Evolutionary conservation across 2,329 filamentous ascomycete species (phyloP), one percentile per base, ranked within the genome.

Genomic region (Botryotinia calthae): DNA sequence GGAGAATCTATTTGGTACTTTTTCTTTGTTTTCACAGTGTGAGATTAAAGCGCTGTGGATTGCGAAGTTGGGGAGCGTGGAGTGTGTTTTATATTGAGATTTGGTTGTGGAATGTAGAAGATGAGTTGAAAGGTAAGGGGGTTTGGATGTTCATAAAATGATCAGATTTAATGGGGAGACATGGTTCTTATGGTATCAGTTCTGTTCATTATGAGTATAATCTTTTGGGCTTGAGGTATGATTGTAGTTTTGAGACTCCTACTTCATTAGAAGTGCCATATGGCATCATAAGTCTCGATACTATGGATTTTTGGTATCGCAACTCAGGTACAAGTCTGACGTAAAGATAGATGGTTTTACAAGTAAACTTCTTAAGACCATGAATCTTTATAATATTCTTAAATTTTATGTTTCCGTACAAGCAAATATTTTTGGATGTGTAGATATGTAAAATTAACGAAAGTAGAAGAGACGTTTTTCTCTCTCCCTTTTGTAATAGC

Each of bases 161-260:
- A 25, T 9, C 4, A 0, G 9, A 25, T 12, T 9, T 25, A 20
- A 12, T 48, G 22, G 46, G 22, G 9, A 25, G 5, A 48, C 0
- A 48, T 25, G 10, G 22, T 7, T 10, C 25, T 51, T 51, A 14
- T 51, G 4, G 8, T n/a, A 1, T 14, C 4, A 14, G 25, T 14
- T 7, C 25, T 25, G 10, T 51, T n/a, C 0, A n/a, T n/a, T 14
- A 1, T 14, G 10, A 14, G 10, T 51, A 25, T 25, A 0, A n/a
- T 51, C 25, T 25, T 25, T 18, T 22, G 10, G 4, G 10, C 4
- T 51, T n/a, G 22, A 4, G 25, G 1, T 44, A 18, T 44, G 14
- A 14, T n/a, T 12, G 4, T n/a, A 8, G 48, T n/a, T 51, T 12
- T 51, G 25, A n/a, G 22, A 51, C 48, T 51, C 10, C 2, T 6